Evolutionary conservation across 352 stramenopile genomes (phyloP), one percentile per base, ranked within the genome.

Genomic region (Phytophthora crassamura): DNA sequence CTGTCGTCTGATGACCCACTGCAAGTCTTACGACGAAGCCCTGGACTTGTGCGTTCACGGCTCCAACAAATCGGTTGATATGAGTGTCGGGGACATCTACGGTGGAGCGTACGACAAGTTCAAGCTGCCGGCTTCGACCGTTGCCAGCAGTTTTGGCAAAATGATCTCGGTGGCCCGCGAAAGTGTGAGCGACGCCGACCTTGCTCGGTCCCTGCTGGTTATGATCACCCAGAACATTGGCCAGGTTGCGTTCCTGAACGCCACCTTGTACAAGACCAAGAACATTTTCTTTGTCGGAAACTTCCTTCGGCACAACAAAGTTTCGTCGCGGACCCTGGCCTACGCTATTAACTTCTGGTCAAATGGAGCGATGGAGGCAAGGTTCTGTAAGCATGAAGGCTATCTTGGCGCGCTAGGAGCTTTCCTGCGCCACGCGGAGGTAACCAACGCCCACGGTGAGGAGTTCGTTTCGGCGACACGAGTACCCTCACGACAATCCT

Each of bases 61-160:
- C 41, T 84, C 82, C 50, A 95, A 95, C 67, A 73, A 86, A 55
- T 82, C 82, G 18, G 94, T 99, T 9, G 96, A 99, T 75, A 98
- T 99, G 93, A 98, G 98, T 65, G 98, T 99, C 33, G 95, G 96
- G 22, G 98, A 99, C 74, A 99, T 99, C 67, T 99, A 99, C 74
- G 98, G 98, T 10, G 88, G 90, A 48, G 90, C 93, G 36, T 98
- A 98, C 81, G 93, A 97, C 22, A 96, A 97, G 59, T 98, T 98
- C 52, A 94, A 97, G 40, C 72, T 98, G 11, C 90, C 83, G 7
- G 90, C 89, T 0, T 91, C 84, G 10, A 91, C 90, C 7, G 97
- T 99, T 5, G 98, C 98, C 5, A 98, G 94, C 59, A 99, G 95
- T 45, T 99, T 99, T 78, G 98, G 86, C 15, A 90, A 91, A 67